Percentiles rank a stretch among this genome's conserved stretches.
phyloP scores from a whole-genome alignment of 805 yeast genomes.

The Pichia nanzhaoensis region DNA sequence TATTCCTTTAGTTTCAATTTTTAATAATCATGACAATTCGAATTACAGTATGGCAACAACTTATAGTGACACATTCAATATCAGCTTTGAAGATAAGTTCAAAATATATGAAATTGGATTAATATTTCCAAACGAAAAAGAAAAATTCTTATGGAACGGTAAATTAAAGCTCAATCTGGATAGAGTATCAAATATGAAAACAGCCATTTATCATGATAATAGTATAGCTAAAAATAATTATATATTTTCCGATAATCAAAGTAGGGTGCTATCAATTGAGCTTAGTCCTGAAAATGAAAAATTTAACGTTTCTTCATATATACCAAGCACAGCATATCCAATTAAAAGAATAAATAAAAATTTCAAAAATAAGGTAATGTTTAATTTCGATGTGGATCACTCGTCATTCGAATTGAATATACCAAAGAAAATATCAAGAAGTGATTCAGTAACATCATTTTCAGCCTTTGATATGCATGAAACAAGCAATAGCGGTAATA shows the following conservation, averaged over 20 bases:
- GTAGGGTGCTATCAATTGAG: constrained; percentile 11
- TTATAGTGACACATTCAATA: constrained; percentile 33
- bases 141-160: constrained; percentile 37
- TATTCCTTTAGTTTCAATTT: constrained; percentile 38
- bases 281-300: constrained; percentile 9
- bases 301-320: constrained; percentile 7
- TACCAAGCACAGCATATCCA: constrained; percentile 4
- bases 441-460: constrained; percentile 1
- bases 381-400: constrained; percentile 8
- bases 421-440: neutral
- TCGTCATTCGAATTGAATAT: neutral
- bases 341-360: neutral
- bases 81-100: constrained; percentile 39
- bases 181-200: constrained; percentile 16
- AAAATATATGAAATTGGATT: constrained; percentile 41
- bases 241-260: constrained; percentile 20
- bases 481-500: neutral
- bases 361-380: neutral
- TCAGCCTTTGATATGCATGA: neutral
- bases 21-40: constrained; percentile 8
- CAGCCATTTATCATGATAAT: constrained; percentile 17
- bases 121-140: constrained; percentile 28
- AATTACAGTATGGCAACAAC: constrained; percentile 21
- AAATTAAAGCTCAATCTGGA: constrained; percentile 12
- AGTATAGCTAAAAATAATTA: constrained; percentile 22